Base-by-base conservation (phyloP, 1,284 basidiomycete species). In the Psilocybe mexicana region DNA sequence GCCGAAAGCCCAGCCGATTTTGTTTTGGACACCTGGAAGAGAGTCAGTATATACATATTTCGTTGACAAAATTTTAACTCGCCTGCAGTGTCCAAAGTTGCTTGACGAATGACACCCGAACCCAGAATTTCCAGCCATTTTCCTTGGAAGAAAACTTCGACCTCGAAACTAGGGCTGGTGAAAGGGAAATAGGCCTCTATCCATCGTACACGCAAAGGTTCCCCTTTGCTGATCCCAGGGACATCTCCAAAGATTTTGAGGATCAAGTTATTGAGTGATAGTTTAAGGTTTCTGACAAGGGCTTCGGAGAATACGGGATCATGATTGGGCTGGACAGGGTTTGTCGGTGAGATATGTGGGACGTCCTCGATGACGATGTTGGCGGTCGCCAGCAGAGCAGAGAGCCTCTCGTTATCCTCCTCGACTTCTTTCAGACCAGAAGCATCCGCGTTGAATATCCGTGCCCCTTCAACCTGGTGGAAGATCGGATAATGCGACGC, bases 111-210 rank as follows among this genome's bases (percentile, higher is more conserved):
- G 28, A 99, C 94, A 6, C 97, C 97, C 62, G 86, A 96, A 0
- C 97, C 97, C 2, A 99, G 79, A 60, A 99, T 94, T 75, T 99
- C 97, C 36, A 99, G 80, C 97, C 97, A 99, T 71, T 97, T 92
- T 10, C 94, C 96, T 58, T 90, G 86, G 79, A 93, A 99, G 77
- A 95, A 91, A 6, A 99, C 95, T 71, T 99, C 97, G 43, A 99
- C 96, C 72, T 99, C 97, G 70, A 93, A 99, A 70, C 93, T 96
- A 5, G 97, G 97, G 58, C 88, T 91, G 57, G 97, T 99, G 80
- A 97, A 99, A 0, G 97, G 97, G 77, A 99, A 99, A 69, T 92
- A 93, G 2, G 97, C 94, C 67, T 98, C 92, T 63, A 99, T 98
- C 97, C 97, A 99, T 23, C 97, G 80, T 28, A 99, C 90, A 58